A percentile compares a stretch with the other conserved stretches of the same genome.
These are phyloP conservation scores for Clarireedia hainanense DNA, from an alignment of 2,329 filamentous ascomycete species.

Conservation along the genomic window DNA sequence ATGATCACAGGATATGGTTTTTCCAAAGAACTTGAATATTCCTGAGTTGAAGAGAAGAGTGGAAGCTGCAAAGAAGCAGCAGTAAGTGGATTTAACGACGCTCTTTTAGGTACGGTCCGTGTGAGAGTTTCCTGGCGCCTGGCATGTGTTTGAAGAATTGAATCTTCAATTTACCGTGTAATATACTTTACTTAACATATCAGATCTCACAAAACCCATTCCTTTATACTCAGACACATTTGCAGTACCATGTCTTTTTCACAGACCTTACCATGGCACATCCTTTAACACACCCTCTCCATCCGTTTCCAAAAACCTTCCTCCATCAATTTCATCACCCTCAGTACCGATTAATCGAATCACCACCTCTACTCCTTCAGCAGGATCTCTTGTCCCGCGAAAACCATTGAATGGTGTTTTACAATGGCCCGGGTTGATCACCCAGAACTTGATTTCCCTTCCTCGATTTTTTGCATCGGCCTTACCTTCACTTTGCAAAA, in stretches of 20 bases:
- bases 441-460: constrained; percentile 17
- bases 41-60: constrained; percentile 8
- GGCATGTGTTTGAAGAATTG: background rate
- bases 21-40: background rate
- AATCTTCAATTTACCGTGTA: too few species aligned
- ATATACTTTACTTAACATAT: background rate
- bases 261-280: background rate
- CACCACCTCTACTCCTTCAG: constrained; percentile 24
- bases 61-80: constrained; percentile 4
- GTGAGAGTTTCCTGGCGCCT: background rate
- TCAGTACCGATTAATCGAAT: constrained; percentile 13
- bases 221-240: background rate
- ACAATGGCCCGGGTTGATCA: constrained; percentile 19
- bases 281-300: background rate
- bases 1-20: constrained; percentile 5
- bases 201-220: background rate
- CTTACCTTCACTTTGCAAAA: background rate
- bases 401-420: constrained; percentile 26
- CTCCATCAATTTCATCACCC: background rate
- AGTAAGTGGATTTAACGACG: background rate
- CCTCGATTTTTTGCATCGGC: constrained; percentile 1
- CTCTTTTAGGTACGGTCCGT: background rate
- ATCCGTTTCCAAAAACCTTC: background rate
- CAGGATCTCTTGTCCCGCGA: constrained; percentile 16
- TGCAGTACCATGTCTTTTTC: background rate